Evolutionary conservation across 2,329 filamentous ascomycete genomes (phyloP), one percentile per base, ranked within the genome.

Genomic region (Myriosclerotinia duriaeana): DNA sequence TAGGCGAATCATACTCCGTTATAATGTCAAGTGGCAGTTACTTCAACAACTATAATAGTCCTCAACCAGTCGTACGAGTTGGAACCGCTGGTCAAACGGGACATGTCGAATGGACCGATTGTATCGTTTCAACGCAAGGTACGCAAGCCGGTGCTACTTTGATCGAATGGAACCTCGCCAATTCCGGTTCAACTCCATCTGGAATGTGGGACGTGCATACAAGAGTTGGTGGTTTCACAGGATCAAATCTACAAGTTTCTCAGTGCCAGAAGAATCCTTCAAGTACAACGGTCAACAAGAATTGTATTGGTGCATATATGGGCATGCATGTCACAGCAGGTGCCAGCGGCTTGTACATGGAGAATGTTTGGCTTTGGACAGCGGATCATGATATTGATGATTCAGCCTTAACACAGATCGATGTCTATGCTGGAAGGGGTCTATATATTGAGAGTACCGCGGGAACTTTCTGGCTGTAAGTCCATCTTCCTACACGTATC

Each of bases 121-220:
- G 88, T 74, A 82, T 91, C 34, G 79, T 91, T 58, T 72, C 68
- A 22, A 75, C 70, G 22, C 92, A 97, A 78, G 94, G 71, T 34
- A 55, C 67, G 14, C 81, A 85, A 34, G 80, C 84, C 1, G 89
- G 73, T 71, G 88, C 87, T 0, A 80, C 88, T 2, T 77, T 91
- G 9, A 83, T 90, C 80, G 80, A 91, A 71, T 90, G 85, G 82
- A 91, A 91, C 73, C 78, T 89, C 2, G 78, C 76, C 11, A 77
- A 78, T 5, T 73, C 76, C 42, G 80, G 79, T 8, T 77, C 78
- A 15, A 91, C 90, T 53, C 55, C 74, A 72, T 65, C 71, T 1
- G 85, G 81, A 4, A 80, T 88, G 71, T 86, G 84, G 84, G 83
- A 74, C 65, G 71, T 73, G 5, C 75, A 77, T 60, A 69, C 73